Evolutionary conservation across 768 basidiomycete species (phyloP).

Genomic region (Mycena vulgaris): DNA sequence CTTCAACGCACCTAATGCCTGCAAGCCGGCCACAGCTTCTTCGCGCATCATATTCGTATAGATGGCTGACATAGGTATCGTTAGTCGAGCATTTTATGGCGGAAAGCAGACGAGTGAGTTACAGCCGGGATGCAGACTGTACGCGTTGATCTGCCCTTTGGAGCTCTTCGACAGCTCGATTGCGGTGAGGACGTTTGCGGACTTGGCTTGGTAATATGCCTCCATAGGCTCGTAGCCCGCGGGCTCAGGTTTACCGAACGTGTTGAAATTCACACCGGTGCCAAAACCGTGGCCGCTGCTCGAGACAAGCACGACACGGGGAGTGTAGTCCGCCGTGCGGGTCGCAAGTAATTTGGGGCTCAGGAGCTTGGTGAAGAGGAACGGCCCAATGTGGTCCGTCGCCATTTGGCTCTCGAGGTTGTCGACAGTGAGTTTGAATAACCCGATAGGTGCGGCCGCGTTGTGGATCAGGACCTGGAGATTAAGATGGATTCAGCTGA

Average conservation of each 20-base stretch:
- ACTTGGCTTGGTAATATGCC: not conserved
- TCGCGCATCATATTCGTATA: not conserved
- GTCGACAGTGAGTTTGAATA: conserved; percentile 19
- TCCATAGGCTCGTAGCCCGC: not conserved
- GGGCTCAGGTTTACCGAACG: not conserved
- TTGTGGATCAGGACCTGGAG: conserved; percentile 23
- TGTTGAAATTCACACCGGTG: not conserved
- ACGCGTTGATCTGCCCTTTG: not conserved
- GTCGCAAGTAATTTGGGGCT: not conserved
- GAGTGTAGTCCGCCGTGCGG: not conserved
- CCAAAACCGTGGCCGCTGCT: not conserved
- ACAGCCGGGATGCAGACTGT: conserved; percentile 7
- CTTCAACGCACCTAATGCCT: not conserved
- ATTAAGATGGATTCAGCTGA: not conserved
- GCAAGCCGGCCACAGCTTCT: not conserved
- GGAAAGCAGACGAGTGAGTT: not conserved
- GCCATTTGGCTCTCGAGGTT: conserved; percentile 14
- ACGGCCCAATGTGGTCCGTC: conserved; percentile 4
- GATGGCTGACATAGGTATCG: not conserved
- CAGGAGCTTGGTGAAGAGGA: conserved; percentile 18
- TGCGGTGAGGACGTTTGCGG: not conserved
- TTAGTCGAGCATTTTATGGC: too few relatives aligned
- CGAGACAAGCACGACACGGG: conserved; percentile 8
- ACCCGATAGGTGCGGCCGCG: not conserved
- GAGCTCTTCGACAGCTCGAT: conserved; percentile 1